Evolutionary conservation across 2,329 filamentous ascomycete genomes (phyloP).

Genomic region (Colletotrichum navitas): DNA sequence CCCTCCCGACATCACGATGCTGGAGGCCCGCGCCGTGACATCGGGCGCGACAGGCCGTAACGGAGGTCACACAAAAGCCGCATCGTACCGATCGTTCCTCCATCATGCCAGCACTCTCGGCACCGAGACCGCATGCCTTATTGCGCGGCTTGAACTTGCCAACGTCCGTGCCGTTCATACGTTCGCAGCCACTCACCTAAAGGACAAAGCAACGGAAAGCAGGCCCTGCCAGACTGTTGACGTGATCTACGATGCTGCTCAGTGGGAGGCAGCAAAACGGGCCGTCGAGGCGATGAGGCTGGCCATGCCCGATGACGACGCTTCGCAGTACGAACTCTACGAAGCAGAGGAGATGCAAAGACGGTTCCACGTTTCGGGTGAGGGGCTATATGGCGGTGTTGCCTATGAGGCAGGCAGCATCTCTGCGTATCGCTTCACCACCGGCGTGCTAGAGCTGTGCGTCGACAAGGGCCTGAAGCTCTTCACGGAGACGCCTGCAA

Average conservation of each 20-base stretch:
- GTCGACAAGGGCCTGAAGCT: conserved; percentile 33
- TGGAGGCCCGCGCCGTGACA: conserved; percentile 64
- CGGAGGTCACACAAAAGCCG: conserved; percentile 64
- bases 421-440: conserved; percentile 54
- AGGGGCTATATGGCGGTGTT: conserved; percentile 60
- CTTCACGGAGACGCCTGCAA: conserved; percentile 36
- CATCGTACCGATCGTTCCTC: conserved; percentile 63
- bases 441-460: conserved; percentile 40
- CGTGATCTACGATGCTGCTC: conserved; percentile 64
- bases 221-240: conserved; percentile 67
- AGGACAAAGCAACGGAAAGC: conserved; percentile 58
- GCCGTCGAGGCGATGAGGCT: conserved; percentile 60
- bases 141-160: conserved; percentile 64
- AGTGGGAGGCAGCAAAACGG: conserved; percentile 54
- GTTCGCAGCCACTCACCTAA: conserved; percentile 60
- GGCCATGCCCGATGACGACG: conserved; percentile 57
- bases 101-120: conserved; percentile 61
- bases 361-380: conserved; percentile 43
- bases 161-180: conserved; percentile 68
- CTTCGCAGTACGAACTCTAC: conserved; percentile 60
- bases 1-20: conserved; percentile 54
- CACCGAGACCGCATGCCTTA: conserved; percentile 61
- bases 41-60: conserved; percentile 68
- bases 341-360: conserved; percentile 55
- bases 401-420: conserved; percentile 60